Base-by-base conservation (phyloP, 1,139 yeast species). In the Yamadazyma dendronema region DNA sequence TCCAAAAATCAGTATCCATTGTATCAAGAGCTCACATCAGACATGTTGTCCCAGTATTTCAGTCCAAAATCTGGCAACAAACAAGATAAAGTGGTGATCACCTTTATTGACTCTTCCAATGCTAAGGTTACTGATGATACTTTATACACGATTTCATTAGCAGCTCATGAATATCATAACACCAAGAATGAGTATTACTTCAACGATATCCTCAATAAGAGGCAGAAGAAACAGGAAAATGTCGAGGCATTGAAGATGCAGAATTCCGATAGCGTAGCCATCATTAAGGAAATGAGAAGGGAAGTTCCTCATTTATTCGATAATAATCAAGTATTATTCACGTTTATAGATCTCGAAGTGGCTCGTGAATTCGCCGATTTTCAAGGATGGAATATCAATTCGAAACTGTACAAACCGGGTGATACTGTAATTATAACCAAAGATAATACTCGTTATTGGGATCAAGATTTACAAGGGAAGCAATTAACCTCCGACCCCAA, bases 151-250 rank as follows among this genome's bases (percentile, higher is more conserved):
- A 59, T 78, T 35, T 67, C 78, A 2, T 56, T 70, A 37, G 69
- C 72, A 9, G 78, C 75, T 4, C 84, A 80, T 49, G 79, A 74
- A 40, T 80, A 77, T 54, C 65, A 74, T 43, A 57, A 65, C 39
- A 46, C 61, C 30, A 72, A 76, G 49, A 67, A 69, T 47, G 62
- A 68, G 33, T 64, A 63, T 40, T 71, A 72, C 45, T 79, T 60
- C 50, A 53, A 69, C 3, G 53, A 65, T 10, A 49, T 80, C 8
- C 36, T 61, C 10, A 40, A 51, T 1, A 57, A 63, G 32, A 61
- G 89, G 42, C 53, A 54, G 3, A 52, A 53, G 5, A 83, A 83
- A 50, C 54, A 59, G 1, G 56, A 61, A 3, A 58, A 57, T 24
- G 78, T 77, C 3, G 61, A 61, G 9, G 49, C 61, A 24, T 53